phyloP scores from a whole-genome alignment of 2,329 filamentous ascomycete genomes.

The Botrytis cinerea region DNA sequence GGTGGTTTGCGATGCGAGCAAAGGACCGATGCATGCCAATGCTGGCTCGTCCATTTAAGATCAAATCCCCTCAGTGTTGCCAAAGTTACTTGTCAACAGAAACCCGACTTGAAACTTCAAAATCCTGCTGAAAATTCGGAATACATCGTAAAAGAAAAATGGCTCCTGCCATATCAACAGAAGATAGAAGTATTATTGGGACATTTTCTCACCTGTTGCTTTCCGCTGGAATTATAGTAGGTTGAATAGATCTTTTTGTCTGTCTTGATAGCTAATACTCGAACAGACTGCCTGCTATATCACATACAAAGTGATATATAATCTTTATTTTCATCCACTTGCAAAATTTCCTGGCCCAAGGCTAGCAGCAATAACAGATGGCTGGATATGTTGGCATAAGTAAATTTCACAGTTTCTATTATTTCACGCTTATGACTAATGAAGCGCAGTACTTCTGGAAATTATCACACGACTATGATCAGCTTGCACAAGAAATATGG shows the following conservation, averaged over 20 bases:
- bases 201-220: background rate
- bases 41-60: background rate
- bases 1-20: background rate
- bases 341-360: conserved; percentile 23
- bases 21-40: background rate
- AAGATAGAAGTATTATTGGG: background rate
- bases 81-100: background rate
- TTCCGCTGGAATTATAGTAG: conserved; percentile 8
- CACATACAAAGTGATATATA: conserved; percentile 19
- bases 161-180: background rate
- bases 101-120: background rate
- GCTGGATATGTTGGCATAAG: conserved; percentile 10
- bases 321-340: conserved; percentile 22
- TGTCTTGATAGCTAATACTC: background rate
- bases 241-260: background rate
- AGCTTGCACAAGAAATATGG: conserved; percentile 17
- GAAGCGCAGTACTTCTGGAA: background rate
- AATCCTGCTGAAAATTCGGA: background rate
- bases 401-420: background rate
- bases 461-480: conserved; percentile 6
- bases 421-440: background rate
- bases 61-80: background rate
- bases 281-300: background rate
- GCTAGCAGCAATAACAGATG: conserved; percentile 17
- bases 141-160: background rate